These are phyloP conservation scores for Ormosia emarginata DNA, from an alignment of 306 rosid species.

Conservation along the genomic window DNA sequence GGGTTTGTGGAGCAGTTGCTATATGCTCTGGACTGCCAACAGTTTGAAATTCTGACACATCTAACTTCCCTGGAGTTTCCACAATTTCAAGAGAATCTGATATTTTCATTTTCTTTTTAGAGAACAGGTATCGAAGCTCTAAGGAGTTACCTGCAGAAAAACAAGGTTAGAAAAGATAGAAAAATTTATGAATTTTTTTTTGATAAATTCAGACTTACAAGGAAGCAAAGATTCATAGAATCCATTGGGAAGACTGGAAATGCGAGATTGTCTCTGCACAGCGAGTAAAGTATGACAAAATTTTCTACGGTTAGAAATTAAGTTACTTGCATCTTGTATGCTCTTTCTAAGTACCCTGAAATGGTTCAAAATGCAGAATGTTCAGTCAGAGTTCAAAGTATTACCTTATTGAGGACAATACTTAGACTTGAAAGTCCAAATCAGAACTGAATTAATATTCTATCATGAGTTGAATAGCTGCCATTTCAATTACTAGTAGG, in stretches of 20 bases:
- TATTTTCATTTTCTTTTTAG: constrained; percentile 34
- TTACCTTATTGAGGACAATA: not conserved
- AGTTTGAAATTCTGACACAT: constrained; percentile 29
- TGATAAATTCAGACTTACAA: constrained; percentile 48
- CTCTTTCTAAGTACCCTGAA: constrained; percentile 55
- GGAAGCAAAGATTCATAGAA: constrained; percentile 59
- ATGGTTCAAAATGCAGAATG: constrained; percentile 15
- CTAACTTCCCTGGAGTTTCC: constrained; percentile 27
- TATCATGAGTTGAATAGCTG: not conserved
- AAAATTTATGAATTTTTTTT: not conserved
- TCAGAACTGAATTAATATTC: not conserved
- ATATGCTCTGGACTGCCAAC: constrained; percentile 27
- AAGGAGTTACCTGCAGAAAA: constrained; percentile 46
- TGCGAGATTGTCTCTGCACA: constrained; percentile 32
- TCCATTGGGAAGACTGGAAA: constrained; percentile 33
- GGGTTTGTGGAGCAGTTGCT: constrained; percentile 59
- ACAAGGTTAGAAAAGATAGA: constrained; percentile 26
- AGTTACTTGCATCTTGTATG: constrained; percentile 48
- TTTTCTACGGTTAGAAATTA: constrained; percentile 54
- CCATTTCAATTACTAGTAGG: constrained; percentile 1
- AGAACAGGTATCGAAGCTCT: constrained; percentile 43
- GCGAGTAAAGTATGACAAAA: constrained; percentile 29
- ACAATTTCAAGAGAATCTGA: constrained; percentile 18
- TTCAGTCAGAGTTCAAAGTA: not conserved
- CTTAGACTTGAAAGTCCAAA: constrained; percentile 8